Evolutionary conservation across 805 yeast species (phyloP).

Genomic region (Huiozyma naganishii): DNA sequence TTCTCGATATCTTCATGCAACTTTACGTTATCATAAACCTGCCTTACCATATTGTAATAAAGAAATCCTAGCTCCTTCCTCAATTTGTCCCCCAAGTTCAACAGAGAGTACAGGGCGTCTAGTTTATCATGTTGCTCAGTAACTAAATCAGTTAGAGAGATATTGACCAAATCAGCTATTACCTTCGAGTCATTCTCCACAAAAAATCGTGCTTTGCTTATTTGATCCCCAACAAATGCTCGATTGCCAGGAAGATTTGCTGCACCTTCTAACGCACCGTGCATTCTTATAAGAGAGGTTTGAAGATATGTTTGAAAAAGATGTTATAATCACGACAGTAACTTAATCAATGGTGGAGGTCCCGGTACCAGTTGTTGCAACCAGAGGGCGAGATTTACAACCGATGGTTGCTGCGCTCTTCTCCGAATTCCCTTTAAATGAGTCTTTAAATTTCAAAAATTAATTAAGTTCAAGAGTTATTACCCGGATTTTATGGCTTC

Average conservation of each 20-base stretch:
- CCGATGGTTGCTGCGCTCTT: too few relatives aligned
- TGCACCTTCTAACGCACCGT: not conserved
- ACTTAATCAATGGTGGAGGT: too few relatives aligned
- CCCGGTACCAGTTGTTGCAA: too few relatives aligned
- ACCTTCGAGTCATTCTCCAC: not conserved
- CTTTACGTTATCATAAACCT: conserved; percentile 4
- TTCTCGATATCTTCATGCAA: conserved; percentile 6
- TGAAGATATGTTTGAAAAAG: not conserved
- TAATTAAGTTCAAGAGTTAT: too few relatives aligned
- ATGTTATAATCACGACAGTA: not conserved
- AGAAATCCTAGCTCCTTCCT: conserved; percentile 12
- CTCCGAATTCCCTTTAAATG: too few relatives aligned
- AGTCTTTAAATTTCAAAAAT: too few relatives aligned
- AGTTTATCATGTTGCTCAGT: conserved; percentile 9
- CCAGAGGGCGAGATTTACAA: too few relatives aligned
- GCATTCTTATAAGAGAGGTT: not conserved
- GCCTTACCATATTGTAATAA: conserved; percentile 8
- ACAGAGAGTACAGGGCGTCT: conserved; percentile 13
- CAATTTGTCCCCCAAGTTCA: conserved; percentile 13
- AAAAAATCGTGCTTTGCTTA: not conserved
- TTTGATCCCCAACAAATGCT: conserved; percentile 4
- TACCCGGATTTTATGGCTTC: too few relatives aligned
- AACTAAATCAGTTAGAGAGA: not conserved
- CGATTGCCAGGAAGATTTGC: not conserved
- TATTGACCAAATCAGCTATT: conserved; percentile 5